Percentiles rank a stretch among this genome's conserved stretches.
These are phyloP conservation scores for Lodderomyces pseudojiufengensis DNA, from an alignment of 1,139 yeast species.

Conservation along the genomic window DNA sequence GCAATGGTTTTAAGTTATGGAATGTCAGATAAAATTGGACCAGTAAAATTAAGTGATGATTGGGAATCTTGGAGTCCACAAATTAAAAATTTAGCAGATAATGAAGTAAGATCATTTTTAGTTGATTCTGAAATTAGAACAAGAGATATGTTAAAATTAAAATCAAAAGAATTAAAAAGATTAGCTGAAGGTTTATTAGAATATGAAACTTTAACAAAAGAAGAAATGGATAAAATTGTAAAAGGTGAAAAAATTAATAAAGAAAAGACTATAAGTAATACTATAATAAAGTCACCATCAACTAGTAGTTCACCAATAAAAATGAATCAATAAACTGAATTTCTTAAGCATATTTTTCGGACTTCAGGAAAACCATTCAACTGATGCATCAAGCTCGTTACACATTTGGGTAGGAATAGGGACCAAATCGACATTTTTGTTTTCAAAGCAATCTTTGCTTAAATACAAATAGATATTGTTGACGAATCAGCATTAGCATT, in stretches of 20 bases:
- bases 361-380: too few relatives aligned
- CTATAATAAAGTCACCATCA: conserved; percentile 54
- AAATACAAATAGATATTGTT: too few relatives aligned
- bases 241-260: conserved; percentile 71
- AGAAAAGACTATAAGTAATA: conserved; percentile 66
- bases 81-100: conserved; percentile 85
- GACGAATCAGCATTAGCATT: too few relatives aligned
- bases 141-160: conserved; percentile 58
- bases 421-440: too few relatives aligned
- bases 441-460: too few relatives aligned
- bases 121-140: conserved; percentile 79
- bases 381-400: too few relatives aligned
- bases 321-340: too few relatives aligned
- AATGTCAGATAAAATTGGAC: conserved; percentile 93
- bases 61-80: conserved; percentile 95
- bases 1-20: conserved; percentile 98
- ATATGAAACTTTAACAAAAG: conserved; percentile 89
- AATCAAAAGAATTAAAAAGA: conserved; percentile 70
- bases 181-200: conserved; percentile 91
- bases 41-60: conserved; percentile 78
- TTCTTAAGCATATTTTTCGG: too few relatives aligned
- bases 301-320: conserved; percentile 8
- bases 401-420: too few relatives aligned
- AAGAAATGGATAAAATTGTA: conserved; percentile 84
- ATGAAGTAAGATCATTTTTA: conserved; percentile 77